A percentile compares a stretch with the other conserved stretches of the same genome.
Conservation (phyloP, 2,329 filamentous ascomycete species). For the Cladophialophora exuberans region DNA sequence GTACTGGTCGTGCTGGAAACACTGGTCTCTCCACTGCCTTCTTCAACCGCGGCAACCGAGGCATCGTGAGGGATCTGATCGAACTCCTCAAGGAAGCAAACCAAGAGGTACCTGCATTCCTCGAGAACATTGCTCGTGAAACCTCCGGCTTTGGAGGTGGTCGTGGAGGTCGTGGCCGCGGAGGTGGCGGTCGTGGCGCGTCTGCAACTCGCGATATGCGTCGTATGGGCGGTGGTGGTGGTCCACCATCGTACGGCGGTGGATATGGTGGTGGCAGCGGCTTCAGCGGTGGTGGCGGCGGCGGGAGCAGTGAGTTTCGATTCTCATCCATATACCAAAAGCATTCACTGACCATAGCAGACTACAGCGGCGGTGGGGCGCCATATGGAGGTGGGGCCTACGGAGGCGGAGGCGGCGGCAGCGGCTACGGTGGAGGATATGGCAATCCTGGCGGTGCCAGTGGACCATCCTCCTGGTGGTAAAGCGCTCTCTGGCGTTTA, state of each 20-base stretch:
- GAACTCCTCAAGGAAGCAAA: slow-evolving; percentile 99
- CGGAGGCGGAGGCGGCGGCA: slow-evolving; percentile 39
- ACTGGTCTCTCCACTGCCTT: slow-evolving; percentile 98
- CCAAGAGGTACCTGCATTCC: slow-evolving; percentile 90
- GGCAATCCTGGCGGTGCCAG: slow-evolving; percentile 54
- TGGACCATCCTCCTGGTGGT: slow-evolving; percentile 57
- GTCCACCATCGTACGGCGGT: slow-evolving; percentile 42
- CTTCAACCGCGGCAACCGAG: slow-evolving; percentile 99
- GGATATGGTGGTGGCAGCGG: slow-evolving; percentile 34
- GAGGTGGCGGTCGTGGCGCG: slow-evolving; percentile 68
- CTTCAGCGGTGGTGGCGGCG: slow-evolving; percentile 32
- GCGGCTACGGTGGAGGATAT: slow-evolving; percentile 46
- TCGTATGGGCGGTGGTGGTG: slow-evolving; percentile 58
- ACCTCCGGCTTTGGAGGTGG: slow-evolving; percentile 78
- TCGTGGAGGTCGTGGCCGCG: slow-evolving; percentile 66
- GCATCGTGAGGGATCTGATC: slow-evolving; percentile 92
- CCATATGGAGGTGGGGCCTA: slow-evolving; percentile 30
- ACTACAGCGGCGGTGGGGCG: slow-evolving; percentile 26
- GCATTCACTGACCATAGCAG: slow-evolving; percentile 20
- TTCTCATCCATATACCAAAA: background rate
- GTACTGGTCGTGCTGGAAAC: slow-evolving; percentile 99
- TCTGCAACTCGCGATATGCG: slow-evolving; percentile 85
- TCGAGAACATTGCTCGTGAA: slow-evolving; percentile 97
- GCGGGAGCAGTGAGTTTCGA: slow-evolving; percentile 34
- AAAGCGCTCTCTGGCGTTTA: slow-evolving; percentile 45